Percentiles rank a stretch among this genome's conserved stretches.
These are phyloP conservation scores for Flaveria bidentis DNA, from an alignment of 129 eudicot species.

Conservation along the genomic window DNA sequence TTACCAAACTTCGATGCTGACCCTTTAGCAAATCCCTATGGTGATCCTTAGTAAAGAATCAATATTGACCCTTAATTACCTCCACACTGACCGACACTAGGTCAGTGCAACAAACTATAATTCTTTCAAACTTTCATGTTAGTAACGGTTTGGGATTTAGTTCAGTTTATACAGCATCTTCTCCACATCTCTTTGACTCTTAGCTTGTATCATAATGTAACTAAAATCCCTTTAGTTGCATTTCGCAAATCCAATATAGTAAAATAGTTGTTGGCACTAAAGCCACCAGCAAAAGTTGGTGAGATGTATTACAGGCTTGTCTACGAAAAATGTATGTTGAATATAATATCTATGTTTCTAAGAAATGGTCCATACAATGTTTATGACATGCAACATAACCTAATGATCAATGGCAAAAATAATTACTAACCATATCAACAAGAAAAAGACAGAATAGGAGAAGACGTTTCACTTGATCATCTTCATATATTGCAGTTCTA, in stretches of 20 bases:
- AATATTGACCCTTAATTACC: no score
- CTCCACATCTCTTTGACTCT: background rate
- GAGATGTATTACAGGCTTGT: no score
- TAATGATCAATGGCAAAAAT: background rate
- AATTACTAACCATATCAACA: background rate
- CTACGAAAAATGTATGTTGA: no score
- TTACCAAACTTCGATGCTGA: no score
- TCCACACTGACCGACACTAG: background rate
- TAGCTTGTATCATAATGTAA: background rate
- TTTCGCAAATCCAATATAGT: background rate
- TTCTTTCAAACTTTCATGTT: background rate
- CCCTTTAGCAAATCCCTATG: no score
- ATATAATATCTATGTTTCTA: no score
- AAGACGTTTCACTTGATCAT: background rate
- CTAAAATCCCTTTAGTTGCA: background rate
- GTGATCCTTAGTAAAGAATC: no score
- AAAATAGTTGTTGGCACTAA: background rate
- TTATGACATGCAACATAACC: background rate
- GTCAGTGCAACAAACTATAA: background rate
- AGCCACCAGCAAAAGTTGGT: no score
- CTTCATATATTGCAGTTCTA: background rate
- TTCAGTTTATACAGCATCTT: background rate
- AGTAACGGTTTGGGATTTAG: background rate
- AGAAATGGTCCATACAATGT: background rate
- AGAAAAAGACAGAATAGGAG: background rate